Conservation (phyloP, 2,329 filamentous ascomycete species). For the Neocatenulostroma microsporum region DNA sequence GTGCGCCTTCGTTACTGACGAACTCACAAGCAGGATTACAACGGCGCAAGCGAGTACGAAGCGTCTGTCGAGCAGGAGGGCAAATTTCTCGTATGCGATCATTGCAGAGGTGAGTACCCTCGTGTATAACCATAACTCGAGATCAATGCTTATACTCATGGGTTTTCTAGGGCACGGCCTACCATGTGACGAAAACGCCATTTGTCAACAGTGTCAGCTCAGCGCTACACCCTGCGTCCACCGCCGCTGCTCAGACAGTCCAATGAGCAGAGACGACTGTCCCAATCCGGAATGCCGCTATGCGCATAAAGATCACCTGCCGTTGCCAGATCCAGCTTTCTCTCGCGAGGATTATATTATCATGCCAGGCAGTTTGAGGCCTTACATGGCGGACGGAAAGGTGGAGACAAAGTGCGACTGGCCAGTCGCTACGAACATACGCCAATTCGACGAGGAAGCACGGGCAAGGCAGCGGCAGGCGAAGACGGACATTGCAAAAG, state of each 20-base stretch:
- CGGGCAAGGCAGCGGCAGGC: too few relatives aligned
- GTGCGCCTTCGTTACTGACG: too few relatives aligned
- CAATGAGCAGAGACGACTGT: background rate
- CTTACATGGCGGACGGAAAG: background rate
- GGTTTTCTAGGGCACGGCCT: background rate
- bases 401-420: too few relatives aligned
- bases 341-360: background rate
- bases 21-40: too few relatives aligned
- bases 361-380: background rate
- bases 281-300: background rate
- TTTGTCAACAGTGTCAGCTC: background rate
- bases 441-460: background rate
- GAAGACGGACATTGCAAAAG: too few relatives aligned
- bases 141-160: too few relatives aligned
- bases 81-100: constrained; percentile 2
- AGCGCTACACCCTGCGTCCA: background rate
- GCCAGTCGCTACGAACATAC: constrained; percentile 3
- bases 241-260: background rate
- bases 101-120: too few relatives aligned
- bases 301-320: background rate
- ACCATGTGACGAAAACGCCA: background rate
- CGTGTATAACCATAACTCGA: too few relatives aligned
- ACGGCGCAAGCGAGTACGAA: too few relatives aligned
- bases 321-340: background rate
- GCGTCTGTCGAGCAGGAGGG: background rate